These are phyloP conservation scores for Stagonosporopsis chrysanthemi DNA, from an alignment of 2,329 filamentous ascomycete genomes.

Conservation along the genomic window DNA sequence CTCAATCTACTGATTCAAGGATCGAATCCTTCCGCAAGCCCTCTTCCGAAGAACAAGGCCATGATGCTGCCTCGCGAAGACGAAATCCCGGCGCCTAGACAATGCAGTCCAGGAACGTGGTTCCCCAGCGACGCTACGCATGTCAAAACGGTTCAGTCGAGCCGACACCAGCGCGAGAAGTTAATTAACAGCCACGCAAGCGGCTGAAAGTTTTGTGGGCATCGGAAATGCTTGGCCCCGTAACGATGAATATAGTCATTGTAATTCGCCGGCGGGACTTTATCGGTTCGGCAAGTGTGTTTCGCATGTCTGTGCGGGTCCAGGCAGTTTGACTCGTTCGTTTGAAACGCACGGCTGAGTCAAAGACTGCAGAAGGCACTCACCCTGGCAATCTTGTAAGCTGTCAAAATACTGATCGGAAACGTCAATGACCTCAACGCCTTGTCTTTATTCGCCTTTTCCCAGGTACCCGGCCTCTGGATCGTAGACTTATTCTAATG, in stretches of 20 bases:
- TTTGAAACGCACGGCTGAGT: conserved; percentile 31
- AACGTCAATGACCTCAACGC: conserved; percentile 10
- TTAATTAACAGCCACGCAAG: conserved; percentile 34
- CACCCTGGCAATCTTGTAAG: conserved; percentile 15
- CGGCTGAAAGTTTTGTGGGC: conserved; percentile 20
- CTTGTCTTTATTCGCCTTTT: background rate
- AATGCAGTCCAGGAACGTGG: conserved; percentile 24
- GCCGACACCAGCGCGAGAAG: conserved; percentile 30
- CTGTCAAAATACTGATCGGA: conserved; percentile 4
- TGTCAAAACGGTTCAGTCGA: conserved; percentile 26
- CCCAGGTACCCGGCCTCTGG: background rate
- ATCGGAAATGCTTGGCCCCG: conserved; percentile 18
- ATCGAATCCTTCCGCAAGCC: conserved; percentile 16
- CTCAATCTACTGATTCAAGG: conserved; percentile 30
- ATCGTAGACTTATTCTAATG: background rate
- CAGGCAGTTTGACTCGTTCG: conserved; percentile 22
- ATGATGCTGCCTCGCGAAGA: conserved; percentile 19
- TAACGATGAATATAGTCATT: conserved; percentile 3
- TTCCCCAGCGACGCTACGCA: conserved; percentile 19
- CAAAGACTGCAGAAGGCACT: conserved; percentile 14
- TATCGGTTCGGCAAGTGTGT: conserved; percentile 23
- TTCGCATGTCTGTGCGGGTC: conserved; percentile 20
- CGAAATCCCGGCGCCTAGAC: conserved; percentile 19
- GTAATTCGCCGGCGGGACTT: conserved; percentile 22
- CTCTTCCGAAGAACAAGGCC: conserved; percentile 19